Evolutionary conservation across 2,329 filamentous ascomycete genomes (phyloP), one percentile per base, ranked within the genome.

Genomic region (Orbilia javanica): DNA sequence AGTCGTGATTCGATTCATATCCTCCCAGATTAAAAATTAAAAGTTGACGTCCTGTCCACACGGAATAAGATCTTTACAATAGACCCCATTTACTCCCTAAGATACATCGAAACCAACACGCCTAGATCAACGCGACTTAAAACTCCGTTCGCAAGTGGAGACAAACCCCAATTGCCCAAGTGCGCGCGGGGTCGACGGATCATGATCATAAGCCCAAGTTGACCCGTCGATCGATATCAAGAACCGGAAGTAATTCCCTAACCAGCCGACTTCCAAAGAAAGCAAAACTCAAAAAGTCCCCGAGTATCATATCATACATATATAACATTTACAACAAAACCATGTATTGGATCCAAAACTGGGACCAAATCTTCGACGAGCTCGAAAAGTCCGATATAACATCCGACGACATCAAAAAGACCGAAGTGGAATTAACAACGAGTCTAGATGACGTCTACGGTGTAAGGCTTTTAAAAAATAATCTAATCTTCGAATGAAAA

Each of bases 281-380:
- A n/a, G n/a, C n/a, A n/a, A n/a, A n/a, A n/a, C n/a, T n/a, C n/a
- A n/a, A n/a, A n/a, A n/a, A n/a, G n/a, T n/a, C n/a, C n/a, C n/a
- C n/a, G n/a, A n/a, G n/a, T n/a, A n/a, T n/a, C 29, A 7, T 36
- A 10, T 11, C 34, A 10, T 6, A 36, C 7, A 42, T 44, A 44
- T 44, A n/a, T 44, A n/a, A 44, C 1, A 18, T 34, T 34, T 34
- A 34, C 10, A 34, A 34, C 10, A 34, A 34, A 34, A 34, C n/a
- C 4, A 44, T 18, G 34, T 60, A 31, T 60, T 60, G 4, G 20
- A 31, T 42, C 34, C 31, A 42, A 60, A 27, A 60, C 34, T 60
- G 55, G 55, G 34, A 60, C 20, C 55, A 42, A 42, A 25, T 60
- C 31, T 42, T 60, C 55, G 55, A 39, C 34, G 55, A 8, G 4